Base-by-base conservation (phyloP, 2,329 filamentous ascomycete species). In the Scedosporium boydii region DNA sequence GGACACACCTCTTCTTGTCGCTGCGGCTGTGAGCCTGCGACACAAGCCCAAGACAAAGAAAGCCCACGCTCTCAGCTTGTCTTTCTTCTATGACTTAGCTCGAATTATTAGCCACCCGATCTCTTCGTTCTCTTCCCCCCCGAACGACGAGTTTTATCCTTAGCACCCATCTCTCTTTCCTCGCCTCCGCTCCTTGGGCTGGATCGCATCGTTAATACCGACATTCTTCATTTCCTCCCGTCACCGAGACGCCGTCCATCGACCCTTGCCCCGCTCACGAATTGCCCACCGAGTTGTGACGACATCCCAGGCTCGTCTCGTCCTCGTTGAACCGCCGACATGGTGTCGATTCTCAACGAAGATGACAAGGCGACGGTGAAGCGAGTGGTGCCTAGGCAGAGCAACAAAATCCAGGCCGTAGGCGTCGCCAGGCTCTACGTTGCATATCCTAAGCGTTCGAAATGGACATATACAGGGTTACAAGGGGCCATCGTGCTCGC, bases 321-420 rank as follows among this genome's bases (percentile, higher is more conserved):
- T 26, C 48, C 48, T 21, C 18, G 3, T 27, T 4, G 14, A 12
- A 16, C 65, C 57, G 63, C 66, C 72, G 76, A 69, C 66, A 85
- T 85, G 83, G 82, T 83, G 70, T 84, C 83, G 51, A 82, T 96
- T 67, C 85, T 99, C 63, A 90, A 82, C 73, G 93, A 97, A 71
- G 89, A 93, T 71, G 95, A 99, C 80, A 97, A 96, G 82, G 90
- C 96, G 78, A 96, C 87, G 65, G 93, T 99, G 76, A 96, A 96
- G 80, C 88, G 95, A 73, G 89, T 88, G 69, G 91, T 99, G 62
- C 93, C 95, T 65, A 97, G 96, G 76, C 86, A 91, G 66, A 87
- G 87, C 70, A 99, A 98, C 86, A 98, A 98, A 82, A 98, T 99
- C 76, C 90, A 96, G 68, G 92, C 93, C 65, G 93, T 96, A 67